A percentile compares a stretch with the other conserved stretches of the same genome.
Conservation (phyloP, 257 asterid genomes). For the Solanum clarkiae region DNA sequence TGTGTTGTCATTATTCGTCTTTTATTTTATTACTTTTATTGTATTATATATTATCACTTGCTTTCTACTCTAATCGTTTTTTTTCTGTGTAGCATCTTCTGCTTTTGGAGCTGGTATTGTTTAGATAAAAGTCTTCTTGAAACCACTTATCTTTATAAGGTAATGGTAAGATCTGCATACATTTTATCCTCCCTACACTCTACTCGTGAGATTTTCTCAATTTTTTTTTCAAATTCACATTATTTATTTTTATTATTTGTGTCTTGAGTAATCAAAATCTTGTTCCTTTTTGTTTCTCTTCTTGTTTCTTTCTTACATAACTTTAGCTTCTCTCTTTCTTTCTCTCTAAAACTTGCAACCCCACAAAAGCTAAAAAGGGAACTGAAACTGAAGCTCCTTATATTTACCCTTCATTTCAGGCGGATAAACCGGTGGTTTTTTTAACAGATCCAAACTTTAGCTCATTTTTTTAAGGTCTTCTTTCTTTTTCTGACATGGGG, state of each 20-base stretch:
- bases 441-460: background rate
- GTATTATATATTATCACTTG: no score
- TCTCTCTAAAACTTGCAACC: background rate
- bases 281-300: background rate
- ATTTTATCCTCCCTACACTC: no score
- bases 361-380: background rate
- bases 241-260: background rate
- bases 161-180: no score
- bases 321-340: background rate
- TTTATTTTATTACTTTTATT: no score
- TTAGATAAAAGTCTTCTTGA: no score
- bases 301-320: background rate
- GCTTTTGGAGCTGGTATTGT: no score
- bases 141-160: no score
- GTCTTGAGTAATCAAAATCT: background rate
- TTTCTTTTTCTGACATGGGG: background rate
- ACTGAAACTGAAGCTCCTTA: background rate
- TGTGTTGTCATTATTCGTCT: no score
- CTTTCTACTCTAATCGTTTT: no score
- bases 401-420: conserved; percentile 1
- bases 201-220: no score
- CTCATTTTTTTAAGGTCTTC: background rate
- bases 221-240: background rate
- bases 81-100: no score
- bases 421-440: conserved; percentile 7